Base-by-base conservation (phyloP, 2,329 filamentous ascomycete genomes). In the Aspergillus eucalypticola region DNA sequence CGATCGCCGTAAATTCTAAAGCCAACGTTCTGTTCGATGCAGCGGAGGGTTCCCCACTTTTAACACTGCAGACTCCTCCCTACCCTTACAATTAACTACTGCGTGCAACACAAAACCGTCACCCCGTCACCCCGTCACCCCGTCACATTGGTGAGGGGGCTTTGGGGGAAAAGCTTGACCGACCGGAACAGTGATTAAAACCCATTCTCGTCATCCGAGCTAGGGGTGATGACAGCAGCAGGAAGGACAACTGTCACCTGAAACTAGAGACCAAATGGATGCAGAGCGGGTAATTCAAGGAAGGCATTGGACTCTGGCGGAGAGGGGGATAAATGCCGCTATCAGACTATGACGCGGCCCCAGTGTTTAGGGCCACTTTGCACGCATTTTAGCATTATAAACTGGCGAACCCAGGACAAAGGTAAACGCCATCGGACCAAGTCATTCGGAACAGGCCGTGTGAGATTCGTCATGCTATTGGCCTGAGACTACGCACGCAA, bases 271-370 rank as follows among this genome's bases (percentile, higher is more conserved):
- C 21, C 7, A 23, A 21, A 19, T 44, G 41, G 41, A 44, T 13
- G 19, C 10, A 23, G 11, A 44, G 41, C 41, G 41, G 41, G 41
- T 44, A 44, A 44, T 23, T 13, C 13, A 21, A 44, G 41, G 41
- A 44, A 21, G 41, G 19, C 19, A 44, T 44, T 44, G 19, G 41
- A 19, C 19, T 19, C 41, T 21, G 19, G 41, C 19, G 41, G 19
- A 21, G 41, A 44, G 41, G 19, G 41, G 41, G 32, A 15, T 8
- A 46, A 35, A 55, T 35, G 29, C 39, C 21, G 39, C 23, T 19
- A 42, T 35, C 42, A 46, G 53, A 27, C 53, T 55, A 55, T 55
- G 53, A 55, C 53, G 53, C 53, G 53, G 53, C 53, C 53, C 39
- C 39, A 42, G 29, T 55, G 17, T 32, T n/a, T n/a, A 25, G 46